These are phyloP conservation scores for Citrus unshiu DNA, from an alignment of 345 rosid genomes.

Conservation along the genomic window DNA sequence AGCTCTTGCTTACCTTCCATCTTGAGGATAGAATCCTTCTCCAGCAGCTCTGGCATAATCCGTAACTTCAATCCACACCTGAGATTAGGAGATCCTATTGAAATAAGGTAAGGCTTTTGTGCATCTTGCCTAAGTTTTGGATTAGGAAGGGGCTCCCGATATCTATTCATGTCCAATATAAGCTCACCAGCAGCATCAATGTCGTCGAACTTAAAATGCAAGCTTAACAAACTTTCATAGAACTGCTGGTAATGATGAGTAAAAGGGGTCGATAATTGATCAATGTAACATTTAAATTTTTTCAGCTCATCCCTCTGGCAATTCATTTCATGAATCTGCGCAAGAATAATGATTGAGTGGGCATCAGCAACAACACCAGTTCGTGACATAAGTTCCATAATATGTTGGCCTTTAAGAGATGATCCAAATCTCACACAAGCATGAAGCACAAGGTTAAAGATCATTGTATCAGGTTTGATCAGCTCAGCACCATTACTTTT, in stretches of 20 bases:
- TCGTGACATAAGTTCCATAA: slow-evolving; percentile 67
- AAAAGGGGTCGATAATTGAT: slow-evolving; percentile 35
- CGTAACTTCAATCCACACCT: slow-evolving; percentile 57
- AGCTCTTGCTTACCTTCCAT: slow-evolving; percentile 36
- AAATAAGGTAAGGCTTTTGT: slow-evolving; percentile 39
- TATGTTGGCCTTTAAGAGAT: slow-evolving; percentile 67
- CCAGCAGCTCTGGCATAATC: slow-evolving; percentile 48
- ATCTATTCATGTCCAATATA: slow-evolving; percentile 42
- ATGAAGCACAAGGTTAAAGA: slow-evolving; percentile 73
- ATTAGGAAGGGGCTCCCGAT: slow-evolving; percentile 16
- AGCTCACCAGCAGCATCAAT: slow-evolving; percentile 62
- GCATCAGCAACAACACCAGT: slow-evolving; percentile 67
- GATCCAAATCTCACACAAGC: slow-evolving; percentile 67
- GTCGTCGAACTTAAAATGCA: slow-evolving; percentile 72
- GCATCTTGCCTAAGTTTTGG: slow-evolving; percentile 20
- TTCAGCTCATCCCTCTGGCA: slow-evolving; percentile 71
- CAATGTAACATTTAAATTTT: slow-evolving; percentile 57
- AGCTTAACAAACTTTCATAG: slow-evolving; percentile 62
- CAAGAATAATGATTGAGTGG: slow-evolving; percentile 51
- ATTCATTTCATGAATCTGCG: slow-evolving; percentile 66
- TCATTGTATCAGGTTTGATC: slow-evolving; percentile 55
- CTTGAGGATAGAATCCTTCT: slow-evolving; percentile 43
- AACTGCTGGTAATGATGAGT: slow-evolving; percentile 51
- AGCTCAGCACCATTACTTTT: slow-evolving; percentile 26
- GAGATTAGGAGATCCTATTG: slow-evolving; percentile 70